Evolutionary conservation across 345 rosid genomes (phyloP), one percentile per base, ranked within the genome.

Genomic region (Linum lewisii): DNA sequence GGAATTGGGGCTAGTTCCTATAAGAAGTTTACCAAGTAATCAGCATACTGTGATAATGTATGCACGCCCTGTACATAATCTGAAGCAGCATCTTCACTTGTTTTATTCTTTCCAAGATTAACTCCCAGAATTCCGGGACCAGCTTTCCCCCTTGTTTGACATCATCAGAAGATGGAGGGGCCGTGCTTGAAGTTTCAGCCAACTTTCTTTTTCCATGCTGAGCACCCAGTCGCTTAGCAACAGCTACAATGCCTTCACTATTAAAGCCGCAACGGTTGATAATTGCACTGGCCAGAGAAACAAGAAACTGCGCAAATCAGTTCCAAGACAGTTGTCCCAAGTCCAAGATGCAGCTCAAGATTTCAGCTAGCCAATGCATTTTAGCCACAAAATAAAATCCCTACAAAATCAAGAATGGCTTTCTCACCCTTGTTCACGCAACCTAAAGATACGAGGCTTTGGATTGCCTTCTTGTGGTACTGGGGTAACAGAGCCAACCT

Each of bases 41-140:
- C 99, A 59, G 97, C 97, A 80, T 79, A 93, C 38, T 93, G 99
- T 37, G 99, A 93, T 56, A 93, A 75, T 44, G 92, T 82, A 75
- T 89, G 99, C 77, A 93, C 97, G 67, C 99, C 99, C 68, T 89
- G 99, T 44, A 93, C 97, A 76, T 89, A 93, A 72, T 93, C 97
- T 26, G 86, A 79, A 59, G 91, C 81, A 44, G 97, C 94, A 82
- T 89, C 97, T 71, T 89, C 97, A 77, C 89, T 93, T 19, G 85
- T 79, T 80, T 93, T 93, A 79, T 87, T 93, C 80, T 93, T 93
- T 76, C 99, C 99, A 70, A 89, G 91, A 73, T 89, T 89, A 55
- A 89, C 95, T 52, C 97, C 99, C 62, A 93, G 97, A 73, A 89
- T 93, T 68, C 97, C 99, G 63, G 95, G 97, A 59, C 99, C 97